Evolutionary conservation across 2,329 filamentous ascomycete species (phyloP).

Genomic region (Cordyceps fumosorosea): DNA sequence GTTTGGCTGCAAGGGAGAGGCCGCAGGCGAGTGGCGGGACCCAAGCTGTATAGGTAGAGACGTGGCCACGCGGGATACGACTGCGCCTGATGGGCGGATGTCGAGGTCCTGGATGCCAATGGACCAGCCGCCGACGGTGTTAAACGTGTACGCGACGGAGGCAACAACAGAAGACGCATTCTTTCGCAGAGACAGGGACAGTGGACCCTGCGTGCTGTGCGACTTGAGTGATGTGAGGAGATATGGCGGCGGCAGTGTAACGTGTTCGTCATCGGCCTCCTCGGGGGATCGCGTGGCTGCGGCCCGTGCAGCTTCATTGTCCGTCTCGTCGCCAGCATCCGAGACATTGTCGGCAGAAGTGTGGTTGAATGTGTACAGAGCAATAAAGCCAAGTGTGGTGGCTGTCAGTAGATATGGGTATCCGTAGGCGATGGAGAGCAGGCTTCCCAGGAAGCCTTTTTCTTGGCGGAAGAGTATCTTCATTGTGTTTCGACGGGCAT

Average conservation of each 20-base stretch:
- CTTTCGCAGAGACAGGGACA: slow-evolving; percentile 76
- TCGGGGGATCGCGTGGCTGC: background rate
- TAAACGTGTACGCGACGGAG: slow-evolving; percentile 80
- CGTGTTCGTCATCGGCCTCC: background rate
- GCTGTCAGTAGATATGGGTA: slow-evolving; percentile 75
- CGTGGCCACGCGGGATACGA: slow-evolving; percentile 31
- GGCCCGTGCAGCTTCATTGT: background rate
- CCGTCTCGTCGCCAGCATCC: slow-evolving; percentile 7
- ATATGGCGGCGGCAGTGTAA: slow-evolving; percentile 21
- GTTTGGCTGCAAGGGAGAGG: slow-evolving; percentile 8
- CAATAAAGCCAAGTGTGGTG: slow-evolving; percentile 65
- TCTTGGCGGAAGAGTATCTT: slow-evolving; percentile 50
- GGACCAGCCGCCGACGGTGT: slow-evolving; percentile 75
- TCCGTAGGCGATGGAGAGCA: slow-evolving; percentile 65
- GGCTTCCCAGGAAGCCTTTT: slow-evolving; percentile 54
- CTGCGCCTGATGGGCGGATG: slow-evolving; percentile 38
- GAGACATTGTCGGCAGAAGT: slow-evolving; percentile 12
- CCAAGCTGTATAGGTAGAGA: slow-evolving; percentile 27
- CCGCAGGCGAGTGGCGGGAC: slow-evolving; percentile 15
- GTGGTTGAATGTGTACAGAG: slow-evolving; percentile 61
- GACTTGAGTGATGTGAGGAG: slow-evolving; percentile 75
- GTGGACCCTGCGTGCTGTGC: slow-evolving; percentile 68
- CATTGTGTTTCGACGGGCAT: slow-evolving; percentile 39
- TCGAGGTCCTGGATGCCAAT: slow-evolving; percentile 87
- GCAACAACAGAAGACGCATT: slow-evolving; percentile 61